phyloP scores from a whole-genome alignment of 2,329 filamentous ascomycete genomes.

The Monosporascus sp. region DNA sequence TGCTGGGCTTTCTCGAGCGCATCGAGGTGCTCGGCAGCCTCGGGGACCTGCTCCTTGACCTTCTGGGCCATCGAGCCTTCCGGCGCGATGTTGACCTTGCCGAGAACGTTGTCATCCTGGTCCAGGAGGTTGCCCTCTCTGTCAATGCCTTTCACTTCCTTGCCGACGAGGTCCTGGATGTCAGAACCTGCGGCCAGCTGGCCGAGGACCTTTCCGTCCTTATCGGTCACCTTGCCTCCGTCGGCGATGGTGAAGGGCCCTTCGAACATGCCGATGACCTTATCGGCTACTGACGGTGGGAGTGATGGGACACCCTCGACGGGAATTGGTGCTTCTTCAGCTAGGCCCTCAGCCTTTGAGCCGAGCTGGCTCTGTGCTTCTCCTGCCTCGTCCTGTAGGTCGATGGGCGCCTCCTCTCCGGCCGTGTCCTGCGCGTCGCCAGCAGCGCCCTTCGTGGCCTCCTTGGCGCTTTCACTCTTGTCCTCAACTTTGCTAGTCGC shows the following conservation, averaged over 20 bases:
- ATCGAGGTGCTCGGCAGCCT: conserved; percentile 32
- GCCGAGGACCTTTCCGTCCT: conserved; percentile 51
- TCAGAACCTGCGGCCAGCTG: conserved; percentile 26
- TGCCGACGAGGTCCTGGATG: conserved; percentile 43
- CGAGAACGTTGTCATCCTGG: conserved; percentile 57
- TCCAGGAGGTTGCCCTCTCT: conserved; percentile 60
- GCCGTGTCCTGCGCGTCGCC: conserved; percentile 8
- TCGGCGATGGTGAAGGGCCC: conserved; percentile 39
- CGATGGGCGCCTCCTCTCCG: conserved; percentile 7
- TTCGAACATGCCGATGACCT: conserved; percentile 44
- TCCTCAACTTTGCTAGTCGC: conserved; percentile 13
- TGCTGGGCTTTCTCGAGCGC: conserved; percentile 29
- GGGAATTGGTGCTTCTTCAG: conserved; percentile 13
- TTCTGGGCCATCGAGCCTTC: conserved; percentile 31
- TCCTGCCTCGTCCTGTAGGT: conserved; percentile 8
- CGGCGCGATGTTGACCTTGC: conserved; percentile 50
- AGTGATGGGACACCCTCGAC: conserved; percentile 35
- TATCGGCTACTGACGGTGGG: conserved; percentile 36
- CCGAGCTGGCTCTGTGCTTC: conserved; percentile 3
- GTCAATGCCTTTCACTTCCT: conserved; percentile 61
- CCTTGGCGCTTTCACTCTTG: conserved; percentile 14
- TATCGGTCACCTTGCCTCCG: conserved; percentile 52
- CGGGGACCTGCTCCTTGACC: conserved; percentile 23
- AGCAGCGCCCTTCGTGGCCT: conserved; percentile 19
- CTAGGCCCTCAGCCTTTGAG: conserved; percentile 12